phyloP scores from a whole-genome alignment of 2,329 filamentous ascomycete species.

The Nigrospora osmanthi region DNA sequence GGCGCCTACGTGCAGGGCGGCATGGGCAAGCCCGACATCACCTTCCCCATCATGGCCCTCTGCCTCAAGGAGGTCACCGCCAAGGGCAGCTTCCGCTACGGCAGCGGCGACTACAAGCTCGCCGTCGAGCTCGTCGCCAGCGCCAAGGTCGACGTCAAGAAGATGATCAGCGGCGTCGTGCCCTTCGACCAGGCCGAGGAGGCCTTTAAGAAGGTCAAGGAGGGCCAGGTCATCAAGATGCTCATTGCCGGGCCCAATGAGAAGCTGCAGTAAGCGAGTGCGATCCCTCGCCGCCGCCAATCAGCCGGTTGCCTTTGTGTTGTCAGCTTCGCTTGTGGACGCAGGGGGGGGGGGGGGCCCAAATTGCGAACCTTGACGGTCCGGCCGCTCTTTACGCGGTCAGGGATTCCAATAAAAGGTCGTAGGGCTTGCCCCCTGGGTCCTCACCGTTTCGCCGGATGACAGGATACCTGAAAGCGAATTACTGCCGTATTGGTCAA shows the following conservation, averaged over 20 bases:
- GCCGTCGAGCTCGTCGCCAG: constrained; percentile 69
- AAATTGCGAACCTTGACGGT: no score
- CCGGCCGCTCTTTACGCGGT: no score
- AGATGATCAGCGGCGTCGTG: constrained; percentile 70
- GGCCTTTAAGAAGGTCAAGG: constrained; percentile 81
- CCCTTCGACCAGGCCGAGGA: constrained; percentile 75
- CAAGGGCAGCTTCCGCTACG: constrained; percentile 86
- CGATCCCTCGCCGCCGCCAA: no score
- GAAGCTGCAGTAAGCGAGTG: constrained; percentile 25
- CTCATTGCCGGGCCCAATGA: constrained; percentile 60
- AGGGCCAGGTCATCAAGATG: constrained; percentile 69
- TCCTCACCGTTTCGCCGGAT: no score
- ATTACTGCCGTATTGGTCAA: no score
- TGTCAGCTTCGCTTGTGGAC: no score
- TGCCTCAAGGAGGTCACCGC: constrained; percentile 84
- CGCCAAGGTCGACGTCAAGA: constrained; percentile 73
- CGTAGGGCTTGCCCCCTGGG: no score
- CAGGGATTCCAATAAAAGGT: no score
- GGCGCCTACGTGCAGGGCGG: constrained; percentile 80
- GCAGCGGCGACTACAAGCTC: constrained; percentile 77
- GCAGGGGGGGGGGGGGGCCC: no score
- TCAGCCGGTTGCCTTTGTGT: no score
- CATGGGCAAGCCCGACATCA: constrained; percentile 84
- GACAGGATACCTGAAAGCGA: no score
- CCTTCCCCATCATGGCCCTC: constrained; percentile 84